These are phyloP conservation scores for Gaertneriomyces semiglobifer DNA, from an alignment of 192 early-diverging fungal species.

Conservation along the genomic window DNA sequence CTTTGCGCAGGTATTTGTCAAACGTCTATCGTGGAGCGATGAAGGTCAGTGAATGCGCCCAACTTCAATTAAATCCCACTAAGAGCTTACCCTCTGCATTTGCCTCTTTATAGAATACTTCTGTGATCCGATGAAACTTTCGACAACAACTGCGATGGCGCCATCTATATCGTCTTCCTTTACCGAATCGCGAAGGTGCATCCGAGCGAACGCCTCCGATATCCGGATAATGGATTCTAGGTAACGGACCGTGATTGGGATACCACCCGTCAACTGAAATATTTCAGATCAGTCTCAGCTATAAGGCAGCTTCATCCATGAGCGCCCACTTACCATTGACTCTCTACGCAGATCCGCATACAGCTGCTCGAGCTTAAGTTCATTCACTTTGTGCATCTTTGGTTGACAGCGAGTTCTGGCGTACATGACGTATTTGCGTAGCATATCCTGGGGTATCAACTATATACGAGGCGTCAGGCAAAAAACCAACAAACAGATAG, in stretches of 20 bases:
- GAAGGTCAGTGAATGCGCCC: not conserved
- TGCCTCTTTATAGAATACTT: slow-evolving; percentile 86
- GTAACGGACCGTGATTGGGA: slow-evolving; percentile 80
- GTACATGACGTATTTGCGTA: slow-evolving; percentile 85
- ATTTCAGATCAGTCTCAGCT: not conserved
- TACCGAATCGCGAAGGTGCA: slow-evolving; percentile 92
- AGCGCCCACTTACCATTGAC: slow-evolving; percentile 50
- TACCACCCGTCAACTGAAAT: slow-evolving; percentile 56
- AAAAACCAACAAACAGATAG: slow-evolving; percentile 18
- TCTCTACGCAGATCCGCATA: slow-evolving; percentile 91
- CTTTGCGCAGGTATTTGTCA: slow-evolving; percentile 74
- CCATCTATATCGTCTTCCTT: slow-evolving; percentile 88
- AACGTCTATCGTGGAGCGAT: slow-evolving; percentile 51
- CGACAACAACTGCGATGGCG: slow-evolving; percentile 83
- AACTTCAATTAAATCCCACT: not conserved
- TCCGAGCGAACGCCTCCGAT: slow-evolving; percentile 86
- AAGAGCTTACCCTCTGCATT: slow-evolving; percentile 60
- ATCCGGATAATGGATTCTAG: slow-evolving; percentile 79
- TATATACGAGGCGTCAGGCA: slow-evolving; percentile 31
- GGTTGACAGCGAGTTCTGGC: slow-evolving; percentile 77
- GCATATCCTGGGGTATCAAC: slow-evolving; percentile 71
- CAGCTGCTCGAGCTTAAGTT: slow-evolving; percentile 82
- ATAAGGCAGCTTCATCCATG: too few relatives aligned
- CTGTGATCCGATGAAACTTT: slow-evolving; percentile 88
- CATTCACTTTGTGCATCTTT: slow-evolving; percentile 76